A percentile compares a stretch with the other conserved stretches of the same genome.
These are phyloP conservation scores for Phoenix roebelenii DNA, from an alignment of 176 grass and related monocot species.

Conservation along the genomic window DNA sequence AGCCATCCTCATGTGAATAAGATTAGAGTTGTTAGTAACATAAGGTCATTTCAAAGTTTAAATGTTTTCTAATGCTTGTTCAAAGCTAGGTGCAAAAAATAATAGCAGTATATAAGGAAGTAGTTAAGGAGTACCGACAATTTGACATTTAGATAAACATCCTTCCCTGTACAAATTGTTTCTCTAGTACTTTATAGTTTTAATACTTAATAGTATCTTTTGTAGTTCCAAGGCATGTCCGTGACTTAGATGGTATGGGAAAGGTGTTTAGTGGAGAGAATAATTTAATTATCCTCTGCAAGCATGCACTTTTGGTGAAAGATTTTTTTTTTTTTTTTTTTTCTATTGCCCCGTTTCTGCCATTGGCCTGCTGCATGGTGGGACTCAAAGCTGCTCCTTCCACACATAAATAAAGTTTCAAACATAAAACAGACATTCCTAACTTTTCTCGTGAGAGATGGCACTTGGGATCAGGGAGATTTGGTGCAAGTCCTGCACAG, in stretches of 20 bases:
- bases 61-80: no score
- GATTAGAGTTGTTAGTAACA: no score
- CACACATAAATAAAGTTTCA: constrained; percentile 49
- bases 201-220: constrained; percentile 1
- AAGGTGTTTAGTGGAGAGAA: not conserved
- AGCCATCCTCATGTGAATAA: no score
- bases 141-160: no score
- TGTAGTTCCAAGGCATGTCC: constrained; percentile 44
- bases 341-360: constrained; percentile 17
- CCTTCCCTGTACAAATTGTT: no score
- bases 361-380: constrained; percentile 17
- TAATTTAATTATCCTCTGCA: no score
- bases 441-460: not conserved
- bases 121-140: no score
- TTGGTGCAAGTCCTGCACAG: no score
- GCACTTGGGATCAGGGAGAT: not conserved
- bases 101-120: no score
- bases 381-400: constrained; percentile 32
- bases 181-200: no score
- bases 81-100: no score
- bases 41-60: no score
- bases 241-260: constrained; percentile 22
- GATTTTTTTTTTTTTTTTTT: constrained; percentile 28
- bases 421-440: constrained; percentile 69
- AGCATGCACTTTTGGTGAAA: constrained; percentile 32